Evolutionary conservation across 1,284 basidiomycete genomes (phyloP), one percentile per base, ranked within the genome.

Genomic region (Dichomitus squalens): DNA sequence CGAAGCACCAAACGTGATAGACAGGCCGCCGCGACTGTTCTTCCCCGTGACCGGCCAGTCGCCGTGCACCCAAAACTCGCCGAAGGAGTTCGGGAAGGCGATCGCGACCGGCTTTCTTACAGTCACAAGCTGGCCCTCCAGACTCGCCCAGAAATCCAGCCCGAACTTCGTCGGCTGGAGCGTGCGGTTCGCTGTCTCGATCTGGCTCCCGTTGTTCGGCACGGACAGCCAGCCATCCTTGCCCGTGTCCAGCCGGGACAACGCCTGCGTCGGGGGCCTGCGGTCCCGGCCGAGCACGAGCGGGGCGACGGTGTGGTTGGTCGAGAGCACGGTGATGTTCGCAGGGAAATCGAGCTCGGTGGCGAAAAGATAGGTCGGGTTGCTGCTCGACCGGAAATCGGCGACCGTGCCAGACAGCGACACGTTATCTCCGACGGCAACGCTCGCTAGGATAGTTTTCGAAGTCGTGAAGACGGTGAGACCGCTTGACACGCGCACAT

Each of bases 111-210:
- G 84, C 9, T 70, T 74, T 12, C 72, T 76, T 36, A 87, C 73
- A 1, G 76, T 79, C 21, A 87, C 84, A 1, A 87, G 72, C 66
- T 81, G 79, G 1, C 84, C 83, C 59, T 84, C 81, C 18, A 86
- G 70, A 65, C 82, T 85, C 61, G 81, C 75, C 84, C 84, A 87
- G 66, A 86, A 86, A 64, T 86, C 84, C 53, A 86, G 66, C 4
- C 84, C 84, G 64, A 75, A 86, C 23, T 69, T 68, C 27, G 75
- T 71, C 0, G 84, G 84, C 52, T 76, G 73, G n/a, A 85, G 68
- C 7, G 76, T 75, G 7, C 75, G 72, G 61, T 85, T 80, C 27
- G 75, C 72, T 0, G 59, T 60, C 50, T 80, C 77, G 52, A 86
- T 66, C 20, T 66, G 74, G 57, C 74, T 80, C 44, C 71, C 71